Conservation (phyloP, 2,329 filamentous ascomycete genomes). For the Cylindrodendrum hubeiense region DNA sequence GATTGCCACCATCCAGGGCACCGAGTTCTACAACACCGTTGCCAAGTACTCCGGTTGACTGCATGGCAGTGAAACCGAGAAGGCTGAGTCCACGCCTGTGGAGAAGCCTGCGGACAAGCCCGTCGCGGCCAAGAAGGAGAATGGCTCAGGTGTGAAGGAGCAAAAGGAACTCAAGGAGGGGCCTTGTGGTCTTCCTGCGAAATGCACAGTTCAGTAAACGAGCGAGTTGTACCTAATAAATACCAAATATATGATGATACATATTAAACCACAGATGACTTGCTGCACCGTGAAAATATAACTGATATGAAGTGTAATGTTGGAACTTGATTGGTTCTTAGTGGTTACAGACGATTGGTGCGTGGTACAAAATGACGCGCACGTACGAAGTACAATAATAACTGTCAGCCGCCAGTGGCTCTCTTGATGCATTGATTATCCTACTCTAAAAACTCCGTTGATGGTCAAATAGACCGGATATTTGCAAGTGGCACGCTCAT, state of each 20-base stretch:
- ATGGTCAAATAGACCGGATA: background rate
- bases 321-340: too few species aligned
- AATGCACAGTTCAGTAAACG: slow-evolving; percentile 75
- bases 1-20: slow-evolving; percentile 85
- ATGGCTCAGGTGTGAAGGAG: slow-evolving; percentile 42
- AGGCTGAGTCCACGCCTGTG: slow-evolving; percentile 36
- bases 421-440: background rate
- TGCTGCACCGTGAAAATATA: background rate
- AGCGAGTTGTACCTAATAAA: slow-evolving; percentile 31
- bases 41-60: slow-evolving; percentile 83
- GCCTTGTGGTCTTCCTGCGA: slow-evolving; percentile 81
- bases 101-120: slow-evolving; percentile 37
- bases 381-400: too few species aligned
- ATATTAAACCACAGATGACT: background rate
- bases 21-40: slow-evolving; percentile 83
- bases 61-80: slow-evolving; percentile 66
- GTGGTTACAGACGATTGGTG: too few species aligned
- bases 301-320: background rate
- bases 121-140: slow-evolving; percentile 31
- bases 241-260: slow-evolving; percentile 28
- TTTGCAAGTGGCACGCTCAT: background rate
- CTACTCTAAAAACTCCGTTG: background rate
- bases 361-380: background rate
- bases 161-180: slow-evolving; percentile 69
- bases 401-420: background rate